Base-by-base conservation (phyloP, 768 basidiomycete genomes). In the Mycena maculata region DNA sequence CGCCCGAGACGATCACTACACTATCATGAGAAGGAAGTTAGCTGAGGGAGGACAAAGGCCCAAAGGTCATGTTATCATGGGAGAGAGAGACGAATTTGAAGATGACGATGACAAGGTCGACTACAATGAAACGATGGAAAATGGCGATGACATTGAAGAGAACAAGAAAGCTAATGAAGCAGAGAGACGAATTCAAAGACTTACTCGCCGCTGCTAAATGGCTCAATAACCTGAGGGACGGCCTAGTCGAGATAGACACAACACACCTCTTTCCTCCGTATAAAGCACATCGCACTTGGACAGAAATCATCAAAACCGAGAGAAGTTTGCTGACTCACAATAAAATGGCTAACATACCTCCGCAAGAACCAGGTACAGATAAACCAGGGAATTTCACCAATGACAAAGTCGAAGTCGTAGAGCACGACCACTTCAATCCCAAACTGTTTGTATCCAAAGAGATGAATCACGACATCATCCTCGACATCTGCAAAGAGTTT, bases 1-100 rank as follows among this genome's bases (percentile, higher is more conserved):
- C 69, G 78, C 73, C 7, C 22, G 70, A 25, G 78, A 79, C 67
- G 76, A 79, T 66, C 76, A 72, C 49, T 59, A 64, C 38, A 65
- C 67, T 15, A 57, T 63, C 30, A 52, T 75, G 45, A 63, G 66
- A n/a, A 61, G 63, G 20, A 64, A 69, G 13, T 30, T 73, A n/a
- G 68, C 44, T 1, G 68, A 38, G 48, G 52, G 38, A 53, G 63
- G 13, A 28, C 38, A 28, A n/a, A 6, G 33, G 33, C 33, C 33
- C 13, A 13, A 36, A 36, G n/a, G n/a, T n/a, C 33, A 36, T 13
- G 8, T 13, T 7, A 7, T 36, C 8, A 36, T 36, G 33, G 33
- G 33, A 6, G 13, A 13, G 8, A 36, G 13, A 13, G 33, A 36
- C 13, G 33, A 6, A 6, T 36, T 36, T 36, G 13, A 36, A 13